Evolutionary conservation across 306 rosid species (phyloP).

Genomic region (Prunus mongolica): DNA sequence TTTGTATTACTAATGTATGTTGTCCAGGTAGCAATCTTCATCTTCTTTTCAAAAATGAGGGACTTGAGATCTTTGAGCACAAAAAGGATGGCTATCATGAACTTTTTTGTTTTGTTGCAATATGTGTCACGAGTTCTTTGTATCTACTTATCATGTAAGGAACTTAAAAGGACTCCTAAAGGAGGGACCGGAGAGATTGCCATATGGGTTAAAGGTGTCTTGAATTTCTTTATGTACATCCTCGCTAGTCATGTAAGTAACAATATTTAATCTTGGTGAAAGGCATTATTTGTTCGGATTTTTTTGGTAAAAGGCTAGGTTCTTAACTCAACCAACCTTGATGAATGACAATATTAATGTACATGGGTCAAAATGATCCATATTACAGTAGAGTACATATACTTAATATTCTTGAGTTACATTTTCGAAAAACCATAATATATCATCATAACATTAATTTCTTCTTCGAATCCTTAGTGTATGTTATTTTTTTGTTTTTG

Average conservation of each 20-base stretch:
- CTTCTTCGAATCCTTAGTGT: no score
- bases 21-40: slow-evolving; percentile 11
- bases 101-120: slow-evolving; percentile 18
- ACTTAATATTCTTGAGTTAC: no score
- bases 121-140: slow-evolving; percentile 19
- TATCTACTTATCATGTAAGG: neutral
- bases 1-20: neutral
- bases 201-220: neutral
- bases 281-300: neutral
- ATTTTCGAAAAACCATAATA: no score
- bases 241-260: slow-evolving; percentile 24
- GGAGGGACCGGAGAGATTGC: neutral
- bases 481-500: no score
- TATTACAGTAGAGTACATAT: no score
- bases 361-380: no score
- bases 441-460: no score
- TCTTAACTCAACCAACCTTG: no score
- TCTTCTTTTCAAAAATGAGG: slow-evolving; percentile 15
- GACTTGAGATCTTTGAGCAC: slow-evolving; percentile 2
- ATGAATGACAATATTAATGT: no score
- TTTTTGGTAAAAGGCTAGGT: no score
- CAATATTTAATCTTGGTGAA: neutral
- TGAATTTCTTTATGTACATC: slow-evolving; percentile 26
- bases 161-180: neutral
- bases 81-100: neutral